phyloP scores from a whole-genome alignment of 495 filamentous ascomycete species.

The Neurospora terricola region DNA sequence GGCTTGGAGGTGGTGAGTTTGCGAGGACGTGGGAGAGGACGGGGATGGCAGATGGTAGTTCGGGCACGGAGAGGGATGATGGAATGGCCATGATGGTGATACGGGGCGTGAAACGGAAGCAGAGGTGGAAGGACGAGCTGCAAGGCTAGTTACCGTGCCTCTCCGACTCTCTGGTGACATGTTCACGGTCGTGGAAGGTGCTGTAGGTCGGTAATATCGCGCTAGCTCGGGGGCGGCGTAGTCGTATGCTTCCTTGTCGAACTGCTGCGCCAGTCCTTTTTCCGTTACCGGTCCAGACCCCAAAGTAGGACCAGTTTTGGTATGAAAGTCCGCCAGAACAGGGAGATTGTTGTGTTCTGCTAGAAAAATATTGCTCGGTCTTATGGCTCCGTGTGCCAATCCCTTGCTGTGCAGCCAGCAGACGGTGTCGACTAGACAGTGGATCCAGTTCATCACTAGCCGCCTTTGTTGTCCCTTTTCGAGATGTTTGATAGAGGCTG shows the following conservation, averaged over 20 bases:
- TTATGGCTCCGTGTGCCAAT: slow-evolving; percentile 68
- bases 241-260: slow-evolving; percentile 74
- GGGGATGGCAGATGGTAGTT: background rate
- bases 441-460: slow-evolving; percentile 73
- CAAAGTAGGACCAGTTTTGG: background rate
- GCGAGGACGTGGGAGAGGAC: background rate
- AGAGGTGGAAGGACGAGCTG: slow-evolving; percentile 22
- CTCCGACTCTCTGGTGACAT: background rate
- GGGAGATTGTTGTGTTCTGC: background rate
- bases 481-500: slow-evolving; percentile 57
- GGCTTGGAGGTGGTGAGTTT: slow-evolving; percentile 27
- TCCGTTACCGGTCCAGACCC: background rate
- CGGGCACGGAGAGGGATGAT: background rate
- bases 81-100: background rate
- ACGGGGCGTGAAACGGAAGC: slow-evolving; percentile 10
- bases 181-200: background rate
- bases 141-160: slow-evolving; percentile 3
- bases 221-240: slow-evolving; percentile 70
- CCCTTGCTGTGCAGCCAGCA: slow-evolving; percentile 66
- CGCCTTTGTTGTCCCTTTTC: slow-evolving; percentile 60
- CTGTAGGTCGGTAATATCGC: background rate
- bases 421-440: slow-evolving; percentile 71
- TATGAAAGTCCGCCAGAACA: background rate
- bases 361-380: slow-evolving; percentile 33
- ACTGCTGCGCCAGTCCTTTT: slow-evolving; percentile 9